A percentile compares a stretch with the other conserved stretches of the same genome.
These are phyloP conservation scores for Plasmodium falciparum DNA, from an alignment of 169 alveolate species.

Conservation along the genomic window DNA sequence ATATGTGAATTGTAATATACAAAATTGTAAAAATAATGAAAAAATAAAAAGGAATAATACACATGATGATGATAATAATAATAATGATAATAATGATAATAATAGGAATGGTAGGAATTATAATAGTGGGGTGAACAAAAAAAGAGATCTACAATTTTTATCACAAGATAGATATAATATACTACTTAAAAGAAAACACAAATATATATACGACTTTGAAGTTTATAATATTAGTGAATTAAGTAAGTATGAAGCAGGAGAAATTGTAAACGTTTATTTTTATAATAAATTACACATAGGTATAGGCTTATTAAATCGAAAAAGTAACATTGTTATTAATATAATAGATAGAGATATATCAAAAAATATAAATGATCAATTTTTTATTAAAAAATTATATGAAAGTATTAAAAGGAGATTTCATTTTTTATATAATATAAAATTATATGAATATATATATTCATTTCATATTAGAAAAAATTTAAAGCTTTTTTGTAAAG, in stretches of 20 bases:
- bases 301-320: constrained; percentile 45
- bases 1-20: too few relatives aligned
- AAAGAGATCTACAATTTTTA: neutral
- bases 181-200: constrained; percentile 24
- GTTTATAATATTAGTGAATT: constrained; percentile 14
- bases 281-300: constrained; percentile 34
- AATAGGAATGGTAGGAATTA: neutral
- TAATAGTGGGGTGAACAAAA: neutral
- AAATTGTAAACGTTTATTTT: constrained; percentile 38
- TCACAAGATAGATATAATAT: constrained; percentile 15
- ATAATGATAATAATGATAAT: neutral
- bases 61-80: neutral
- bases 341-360: constrained; percentile 40
- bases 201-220: constrained; percentile 55
- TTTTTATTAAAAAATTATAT: constrained; percentile 28
- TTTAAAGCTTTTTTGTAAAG: constrained; percentile 20
- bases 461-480: constrained; percentile 37
- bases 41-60: neutral
- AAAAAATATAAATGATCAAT: constrained; percentile 29
- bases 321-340: constrained; percentile 36
- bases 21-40: neutral
- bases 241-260: constrained; percentile 43
- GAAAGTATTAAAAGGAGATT: constrained; percentile 70
- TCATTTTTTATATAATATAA: constrained; percentile 31
- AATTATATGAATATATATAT: constrained; percentile 24